phyloP scores from a whole-genome alignment of 2,329 filamentous ascomycete species.

The Claviceps sorghi region DNA sequence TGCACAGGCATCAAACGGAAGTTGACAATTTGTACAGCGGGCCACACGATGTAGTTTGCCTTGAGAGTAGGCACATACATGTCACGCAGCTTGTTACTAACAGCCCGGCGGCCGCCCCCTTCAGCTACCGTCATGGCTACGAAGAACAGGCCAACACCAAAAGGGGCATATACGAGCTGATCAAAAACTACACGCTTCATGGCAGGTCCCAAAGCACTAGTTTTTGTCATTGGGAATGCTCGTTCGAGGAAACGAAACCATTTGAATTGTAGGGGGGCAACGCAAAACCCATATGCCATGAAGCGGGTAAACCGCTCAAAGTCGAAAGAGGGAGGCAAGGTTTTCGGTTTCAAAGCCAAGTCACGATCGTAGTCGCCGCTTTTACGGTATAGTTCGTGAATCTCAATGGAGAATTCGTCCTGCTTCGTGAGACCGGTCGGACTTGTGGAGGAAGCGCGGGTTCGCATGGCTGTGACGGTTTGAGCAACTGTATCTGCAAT shows the following conservation, averaged over 20 bases:
- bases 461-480: constrained; percentile 69
- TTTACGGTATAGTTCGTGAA: constrained; percentile 74
- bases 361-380: constrained; percentile 52
- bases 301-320: constrained; percentile 89
- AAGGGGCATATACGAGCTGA: constrained; percentile 83
- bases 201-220: constrained; percentile 57
- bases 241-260: constrained; percentile 83
- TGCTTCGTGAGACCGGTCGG: constrained; percentile 43
- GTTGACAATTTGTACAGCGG: constrained; percentile 89
- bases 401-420: constrained; percentile 70
- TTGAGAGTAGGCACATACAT: constrained; percentile 90
- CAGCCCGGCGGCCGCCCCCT: constrained; percentile 68
- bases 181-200: constrained; percentile 86
- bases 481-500: constrained; percentile 95
- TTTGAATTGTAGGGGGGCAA: constrained; percentile 88
- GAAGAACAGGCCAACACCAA: constrained; percentile 80
- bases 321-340: constrained; percentile 71
- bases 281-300: constrained; percentile 93
- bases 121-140: constrained; percentile 93
- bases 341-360: constrained; percentile 46
- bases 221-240: constrained; percentile 74
- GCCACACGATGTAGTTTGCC: constrained; percentile 93
- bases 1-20: constrained; percentile 91
- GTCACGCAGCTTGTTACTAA: constrained; percentile 75
- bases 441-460: constrained; percentile 47